Evolutionary conservation across 352 stramenopile genomes (phyloP).

Genomic region (Blastocystis hominis): DNA sequence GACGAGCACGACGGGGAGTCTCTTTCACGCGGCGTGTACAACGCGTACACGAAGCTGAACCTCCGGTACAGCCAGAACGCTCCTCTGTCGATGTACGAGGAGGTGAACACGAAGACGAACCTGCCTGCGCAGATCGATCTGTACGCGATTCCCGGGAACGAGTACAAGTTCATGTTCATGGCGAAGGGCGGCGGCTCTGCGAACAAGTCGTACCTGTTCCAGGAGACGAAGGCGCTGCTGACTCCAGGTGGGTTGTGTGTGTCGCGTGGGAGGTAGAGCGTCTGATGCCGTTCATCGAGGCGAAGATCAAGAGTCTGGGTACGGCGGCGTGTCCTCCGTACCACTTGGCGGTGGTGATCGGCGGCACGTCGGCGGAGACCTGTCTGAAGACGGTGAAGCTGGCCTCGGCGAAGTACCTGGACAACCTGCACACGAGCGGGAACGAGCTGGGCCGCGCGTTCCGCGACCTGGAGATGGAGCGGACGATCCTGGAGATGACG

Average conservation of each 20-base stretch:
- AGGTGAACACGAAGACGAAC: constrained; percentile 78
- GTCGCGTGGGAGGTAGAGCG: constrained; percentile 54
- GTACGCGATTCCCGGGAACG: constrained; percentile 68
- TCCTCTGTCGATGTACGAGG: constrained; percentile 75
- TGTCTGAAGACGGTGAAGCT: constrained; percentile 81
- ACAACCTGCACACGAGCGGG: constrained; percentile 72
- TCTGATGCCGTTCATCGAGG: constrained; percentile 70
- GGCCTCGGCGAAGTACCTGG: constrained; percentile 75
- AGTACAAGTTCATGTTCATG: constrained; percentile 80
- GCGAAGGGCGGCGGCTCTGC: constrained; percentile 77
- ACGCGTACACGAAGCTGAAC: constrained; percentile 75
- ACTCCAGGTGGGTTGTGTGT: constrained; percentile 65
- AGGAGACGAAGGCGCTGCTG: constrained; percentile 79
- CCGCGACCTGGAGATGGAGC: constrained; percentile 73
- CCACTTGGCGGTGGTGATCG: constrained; percentile 77
- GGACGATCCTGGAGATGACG: constrained; percentile 73
- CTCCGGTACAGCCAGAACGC: constrained; percentile 76
- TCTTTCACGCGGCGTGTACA: constrained; percentile 71
- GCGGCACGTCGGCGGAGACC: constrained; percentile 71
- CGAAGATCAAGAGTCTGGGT: constrained; percentile 78
- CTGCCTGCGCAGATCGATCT: constrained; percentile 78
- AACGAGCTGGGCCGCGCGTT: constrained; percentile 71
- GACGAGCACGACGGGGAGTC: constrained; percentile 74
- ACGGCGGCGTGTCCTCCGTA: constrained; percentile 78
- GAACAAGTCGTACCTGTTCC: constrained; percentile 82